Conservation (phyloP, 2,329 filamentous ascomycete species). For the Clathrospora elynae region DNA sequence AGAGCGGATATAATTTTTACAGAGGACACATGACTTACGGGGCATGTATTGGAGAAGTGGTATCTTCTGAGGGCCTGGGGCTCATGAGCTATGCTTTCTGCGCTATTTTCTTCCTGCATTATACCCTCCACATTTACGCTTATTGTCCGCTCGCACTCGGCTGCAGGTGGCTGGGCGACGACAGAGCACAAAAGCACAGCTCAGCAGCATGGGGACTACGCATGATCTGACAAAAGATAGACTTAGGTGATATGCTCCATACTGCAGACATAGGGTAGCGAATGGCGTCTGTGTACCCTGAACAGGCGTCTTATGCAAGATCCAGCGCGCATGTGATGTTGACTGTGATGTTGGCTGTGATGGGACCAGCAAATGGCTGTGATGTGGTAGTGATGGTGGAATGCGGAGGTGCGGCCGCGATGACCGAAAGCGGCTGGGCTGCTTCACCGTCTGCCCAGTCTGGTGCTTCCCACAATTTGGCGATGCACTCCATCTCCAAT, state of each 20-base stretch:
- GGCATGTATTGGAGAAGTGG: conserved; percentile 1
- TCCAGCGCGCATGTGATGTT: too few species aligned
- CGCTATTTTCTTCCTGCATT: too few species aligned
- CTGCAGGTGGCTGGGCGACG: too few species aligned
- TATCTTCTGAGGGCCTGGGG: not conserved
- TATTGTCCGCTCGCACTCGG: too few species aligned
- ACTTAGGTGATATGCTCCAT: conserved; percentile 1
- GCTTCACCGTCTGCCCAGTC: conserved; percentile 37
- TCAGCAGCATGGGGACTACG: not conserved
- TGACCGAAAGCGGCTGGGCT: conserved; percentile 35
- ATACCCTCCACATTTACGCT: too few species aligned
- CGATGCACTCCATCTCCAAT: conserved; percentile 28
- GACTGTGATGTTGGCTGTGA: not conserved
- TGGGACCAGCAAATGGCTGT: not conserved
- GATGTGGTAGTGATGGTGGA: not conserved
- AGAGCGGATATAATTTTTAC: not conserved
- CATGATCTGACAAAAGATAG: conserved; percentile 1
- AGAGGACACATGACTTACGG: not conserved
- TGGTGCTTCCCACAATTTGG: conserved; percentile 30
- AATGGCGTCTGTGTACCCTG: not conserved
- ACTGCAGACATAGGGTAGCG: not conserved
- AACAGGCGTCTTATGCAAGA: too few species aligned
- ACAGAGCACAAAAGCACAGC: too few species aligned
- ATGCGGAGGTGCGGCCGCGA: conserved; percentile 27
- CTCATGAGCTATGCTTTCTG: not conserved